Percentiles rank a stretch among this genome's conserved stretches.
phyloP scores from a whole-genome alignment of 345 rosid genomes.

The Populus ilicifolia region DNA sequence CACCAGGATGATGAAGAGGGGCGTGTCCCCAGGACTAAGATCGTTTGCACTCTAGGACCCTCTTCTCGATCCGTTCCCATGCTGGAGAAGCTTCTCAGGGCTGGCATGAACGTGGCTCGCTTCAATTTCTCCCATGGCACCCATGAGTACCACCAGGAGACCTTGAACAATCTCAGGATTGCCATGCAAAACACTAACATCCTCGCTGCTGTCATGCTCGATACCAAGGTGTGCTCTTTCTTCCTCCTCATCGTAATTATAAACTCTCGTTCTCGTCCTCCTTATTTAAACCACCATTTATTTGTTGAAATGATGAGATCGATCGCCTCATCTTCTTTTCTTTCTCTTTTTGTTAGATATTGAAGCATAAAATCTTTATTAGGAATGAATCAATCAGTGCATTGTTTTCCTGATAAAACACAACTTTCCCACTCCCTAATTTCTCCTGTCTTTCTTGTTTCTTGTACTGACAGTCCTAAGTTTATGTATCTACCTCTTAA shows the following conservation, averaged over 20 bases:
- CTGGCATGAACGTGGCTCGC: slow-evolving; percentile 97
- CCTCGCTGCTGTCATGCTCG: slow-evolving; percentile 35
- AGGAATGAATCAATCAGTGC: too few species aligned
- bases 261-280: background rate
- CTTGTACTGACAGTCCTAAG: background rate
- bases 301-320: background rate
- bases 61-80: slow-evolving; percentile 78
- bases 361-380: too few species aligned
- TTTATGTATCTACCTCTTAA: background rate
- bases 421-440: too few species aligned
- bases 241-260: background rate
- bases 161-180: slow-evolving; percentile 63
- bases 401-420: too few species aligned
- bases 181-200: slow-evolving; percentile 29
- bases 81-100: slow-evolving; percentile 83
- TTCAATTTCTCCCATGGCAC: slow-evolving; percentile 99
- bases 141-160: slow-evolving; percentile 85
- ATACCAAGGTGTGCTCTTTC: slow-evolving; percentile 23
- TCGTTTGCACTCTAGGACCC: slow-evolving; percentile 92
- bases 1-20: slow-evolving; percentile 43
- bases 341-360: too few species aligned
- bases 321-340: background rate
- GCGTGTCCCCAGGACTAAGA: slow-evolving; percentile 78
- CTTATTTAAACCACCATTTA: background rate
- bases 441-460: background rate